These are phyloP conservation scores for Penicillium soppii DNA, from an alignment of 495 filamentous ascomycete genomes.

Conservation along the genomic window DNA sequence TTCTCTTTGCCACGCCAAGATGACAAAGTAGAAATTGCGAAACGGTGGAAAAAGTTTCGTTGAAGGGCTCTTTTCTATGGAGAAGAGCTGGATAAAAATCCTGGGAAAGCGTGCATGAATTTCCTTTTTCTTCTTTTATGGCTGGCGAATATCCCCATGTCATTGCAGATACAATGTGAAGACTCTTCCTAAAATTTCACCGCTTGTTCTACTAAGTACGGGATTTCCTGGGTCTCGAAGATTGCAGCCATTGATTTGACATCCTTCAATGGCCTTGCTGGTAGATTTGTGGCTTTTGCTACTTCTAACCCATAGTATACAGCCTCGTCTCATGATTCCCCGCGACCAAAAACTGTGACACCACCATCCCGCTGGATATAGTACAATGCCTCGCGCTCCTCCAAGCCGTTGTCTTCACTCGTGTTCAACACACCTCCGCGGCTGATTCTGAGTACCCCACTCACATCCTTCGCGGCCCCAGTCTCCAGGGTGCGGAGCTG, in stretches of 20 bases:
- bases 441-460: constrained; percentile 80
- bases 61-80: constrained; percentile 20
- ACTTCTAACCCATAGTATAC: constrained; percentile 14
- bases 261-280: not conserved
- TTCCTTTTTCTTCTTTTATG: constrained; percentile 45
- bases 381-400: constrained; percentile 78
- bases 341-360: constrained; percentile 77
- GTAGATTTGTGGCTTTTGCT: not conserved
- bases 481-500: constrained; percentile 76
- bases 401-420: constrained; percentile 30
- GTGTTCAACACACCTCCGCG: constrained; percentile 50
- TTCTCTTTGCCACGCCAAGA: constrained; percentile 25
- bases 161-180: constrained; percentile 44
- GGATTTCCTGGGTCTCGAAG: not conserved
- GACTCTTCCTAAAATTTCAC: constrained; percentile 34
- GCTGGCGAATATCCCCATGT: constrained; percentile 46
- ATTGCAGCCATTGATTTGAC: not conserved
- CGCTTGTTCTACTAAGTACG: constrained; percentile 31
- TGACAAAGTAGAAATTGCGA: constrained; percentile 22
- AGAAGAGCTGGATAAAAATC: constrained; percentile 27
- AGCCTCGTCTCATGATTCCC: constrained; percentile 39
- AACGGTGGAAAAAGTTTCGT: constrained; percentile 22
- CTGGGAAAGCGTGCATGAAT: constrained; percentile 44
- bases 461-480: constrained; percentile 84
- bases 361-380: constrained; percentile 74